Evolutionary conservation across 192 early-diverging fungal species (phyloP).

Genomic region (Dispira simplex): DNA sequence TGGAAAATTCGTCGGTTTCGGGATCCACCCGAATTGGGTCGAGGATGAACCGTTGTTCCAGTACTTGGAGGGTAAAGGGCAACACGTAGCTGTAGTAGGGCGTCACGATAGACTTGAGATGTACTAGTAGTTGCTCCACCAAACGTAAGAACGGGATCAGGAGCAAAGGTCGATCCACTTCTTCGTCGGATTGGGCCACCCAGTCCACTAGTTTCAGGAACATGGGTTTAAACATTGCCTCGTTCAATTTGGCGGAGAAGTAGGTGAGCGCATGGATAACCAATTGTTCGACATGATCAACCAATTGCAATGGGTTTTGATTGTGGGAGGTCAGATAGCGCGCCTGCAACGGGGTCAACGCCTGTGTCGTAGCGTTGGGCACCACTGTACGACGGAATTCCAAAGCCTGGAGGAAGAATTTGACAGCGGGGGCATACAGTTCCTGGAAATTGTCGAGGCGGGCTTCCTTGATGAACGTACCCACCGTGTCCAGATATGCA

Average conservation of each 20-base stretch:
- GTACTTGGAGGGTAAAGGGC: slow-evolving; percentile 39
- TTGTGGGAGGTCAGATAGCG: neutral
- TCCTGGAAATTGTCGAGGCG: neutral
- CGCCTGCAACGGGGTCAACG: neutral
- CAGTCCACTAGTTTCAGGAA: slow-evolving; percentile 78
- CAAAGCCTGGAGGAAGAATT: neutral
- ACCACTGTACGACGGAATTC: neutral
- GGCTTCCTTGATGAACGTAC: neutral
- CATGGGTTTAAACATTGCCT: slow-evolving; percentile 85
- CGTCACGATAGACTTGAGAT: slow-evolving; percentile 44
- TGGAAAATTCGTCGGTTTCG: slow-evolving; percentile 8
- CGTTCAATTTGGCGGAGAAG: slow-evolving; percentile 83
- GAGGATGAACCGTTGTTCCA: slow-evolving; percentile 35
- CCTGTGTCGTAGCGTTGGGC: neutral
- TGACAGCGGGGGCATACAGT: neutral
- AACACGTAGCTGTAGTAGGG: slow-evolving; percentile 69
- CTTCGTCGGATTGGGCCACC: slow-evolving; percentile 22
- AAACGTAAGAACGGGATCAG: slow-evolving; percentile 25
- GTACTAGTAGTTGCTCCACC: slow-evolving; percentile 20
- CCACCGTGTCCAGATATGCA: slow-evolving; percentile 13
- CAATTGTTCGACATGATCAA: slow-evolving; percentile 44
- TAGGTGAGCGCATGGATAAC: slow-evolving; percentile 63
- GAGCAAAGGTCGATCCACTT: no score
- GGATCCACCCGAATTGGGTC: slow-evolving; percentile 17
- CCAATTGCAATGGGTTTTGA: slow-evolving; percentile 17